Evolutionary conservation across 495 filamentous ascomycete species (phyloP).

Genomic region (Hypomontagnella submonticulosa): DNA sequence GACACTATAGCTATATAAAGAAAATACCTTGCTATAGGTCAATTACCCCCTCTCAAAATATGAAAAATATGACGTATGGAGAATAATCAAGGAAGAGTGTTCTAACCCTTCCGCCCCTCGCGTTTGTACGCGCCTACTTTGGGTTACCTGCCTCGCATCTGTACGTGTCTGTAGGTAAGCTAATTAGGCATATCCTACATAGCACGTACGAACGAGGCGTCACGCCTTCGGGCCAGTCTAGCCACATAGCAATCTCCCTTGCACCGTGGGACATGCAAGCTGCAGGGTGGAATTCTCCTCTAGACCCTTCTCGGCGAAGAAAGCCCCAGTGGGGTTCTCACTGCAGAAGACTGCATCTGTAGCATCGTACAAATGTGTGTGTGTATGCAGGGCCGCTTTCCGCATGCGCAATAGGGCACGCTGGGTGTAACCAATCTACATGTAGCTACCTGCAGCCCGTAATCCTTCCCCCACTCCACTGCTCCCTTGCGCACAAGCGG

Average conservation of each 20-base stretch:
- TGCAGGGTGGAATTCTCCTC: constrained; percentile 10
- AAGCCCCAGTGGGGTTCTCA: constrained; percentile 8
- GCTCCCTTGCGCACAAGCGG: constrained; percentile 27
- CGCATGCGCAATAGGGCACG: constrained; percentile 2
- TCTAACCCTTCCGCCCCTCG: too few relatives aligned
- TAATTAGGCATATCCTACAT: too few relatives aligned
- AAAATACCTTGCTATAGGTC: too few relatives aligned
- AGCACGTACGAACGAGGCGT: too few relatives aligned
- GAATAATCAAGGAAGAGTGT: too few relatives aligned
- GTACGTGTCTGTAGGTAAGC: too few relatives aligned
- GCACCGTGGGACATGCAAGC: constrained; percentile 5
- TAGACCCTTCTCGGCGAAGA: constrained; percentile 2
- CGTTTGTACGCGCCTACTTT: too few relatives aligned
- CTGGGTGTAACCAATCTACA: constrained; percentile 4
- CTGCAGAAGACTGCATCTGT: constrained; percentile 21
- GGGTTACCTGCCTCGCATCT: too few relatives aligned
- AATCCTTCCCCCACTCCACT: constrained; percentile 8
- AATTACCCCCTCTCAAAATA: too few relatives aligned
- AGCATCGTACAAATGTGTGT: constrained; percentile 8
- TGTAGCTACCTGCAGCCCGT: constrained; percentile 19
- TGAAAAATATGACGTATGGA: too few relatives aligned
- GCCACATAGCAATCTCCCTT: constrained; percentile 19
- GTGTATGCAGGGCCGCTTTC: constrained; percentile 14
- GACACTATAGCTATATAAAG: too few relatives aligned
- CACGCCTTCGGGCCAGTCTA: not conserved